Base-by-base conservation (phyloP, 257 asterid genomes). In the Datura wrightii region DNA sequence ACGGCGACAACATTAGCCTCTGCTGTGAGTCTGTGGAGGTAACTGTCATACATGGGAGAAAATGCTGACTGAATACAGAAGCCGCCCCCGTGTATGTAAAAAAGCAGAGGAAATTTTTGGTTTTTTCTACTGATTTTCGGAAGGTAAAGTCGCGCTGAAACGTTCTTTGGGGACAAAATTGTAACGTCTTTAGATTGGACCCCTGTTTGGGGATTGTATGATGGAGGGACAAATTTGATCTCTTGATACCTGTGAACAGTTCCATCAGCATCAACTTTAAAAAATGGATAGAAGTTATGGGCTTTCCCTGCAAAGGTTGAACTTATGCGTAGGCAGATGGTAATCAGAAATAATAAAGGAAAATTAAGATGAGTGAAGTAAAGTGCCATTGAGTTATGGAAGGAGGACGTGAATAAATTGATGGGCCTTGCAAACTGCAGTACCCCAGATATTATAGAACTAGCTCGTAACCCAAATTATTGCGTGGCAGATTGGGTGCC, bases 61-160 rank as follows among this genome's bases (percentile, higher is more conserved):
- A 93, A 92, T 2, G 98, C 94, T 2, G 98, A 93, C 54, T 89
- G 87, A 79, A 88, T 80, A 2, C 79, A 60, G 87, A 92, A 94
- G 5, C 80, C 99, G 52, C 98, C 99, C 41, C 99, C 99, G 90
- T 96, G 99, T 89, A 86, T 41, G 92, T 94, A 93, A 82, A 94
- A 50, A 76, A 94, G 58, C 55, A 96, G 86, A 36, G 97, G 97
- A 8, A 90, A 91, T 48, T 88, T 94, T 7, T 72, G 84, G 3
- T 46, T 86, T 8, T 85, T n/a, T 0, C 13, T 9, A 84, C 86
- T 4, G 83, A 86, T 54, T 31, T 78, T 83, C 10, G 97, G 97
- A 84, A 91, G 93, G 94, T 79, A 95, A 10, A 95, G 31, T 11
- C 99, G 83, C 16, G 90, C 93, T 14, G 92, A 87, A 10, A 91